Percentiles rank a stretch among this genome's conserved stretches.
Conservation (phyloP, 2,329 filamentous ascomycete species). For the Macrophomina phaseolina region DNA sequence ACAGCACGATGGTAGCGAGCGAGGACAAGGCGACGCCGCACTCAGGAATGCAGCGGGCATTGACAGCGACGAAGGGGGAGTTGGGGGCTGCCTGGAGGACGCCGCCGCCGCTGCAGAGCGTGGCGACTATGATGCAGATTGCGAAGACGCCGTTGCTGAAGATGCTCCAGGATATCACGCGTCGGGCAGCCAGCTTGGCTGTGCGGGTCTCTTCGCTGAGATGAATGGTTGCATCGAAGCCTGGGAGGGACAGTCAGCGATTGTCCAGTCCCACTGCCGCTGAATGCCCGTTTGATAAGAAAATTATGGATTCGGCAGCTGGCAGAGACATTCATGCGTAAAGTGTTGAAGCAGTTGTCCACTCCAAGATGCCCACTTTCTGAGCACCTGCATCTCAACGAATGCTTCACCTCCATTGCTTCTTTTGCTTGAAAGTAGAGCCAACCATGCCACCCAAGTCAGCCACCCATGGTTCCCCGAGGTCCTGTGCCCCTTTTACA, state of each 20-base stretch:
- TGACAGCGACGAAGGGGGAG: conserved; percentile 39
- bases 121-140: conserved; percentile 47
- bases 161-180: conserved; percentile 50
- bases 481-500: too few species aligned
- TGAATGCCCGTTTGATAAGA: too few species aligned
- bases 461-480: neutral
- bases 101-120: conserved; percentile 49
- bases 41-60: conserved; percentile 41
- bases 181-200: conserved; percentile 43
- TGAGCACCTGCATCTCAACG: too few species aligned
- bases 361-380: too few species aligned
- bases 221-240: conserved; percentile 54
- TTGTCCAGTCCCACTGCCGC: too few species aligned
- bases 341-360: too few species aligned
- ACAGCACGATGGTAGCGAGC: conserved; percentile 41
- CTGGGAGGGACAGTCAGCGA: conserved; percentile 32
- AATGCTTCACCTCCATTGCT: too few species aligned
- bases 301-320: too few species aligned
- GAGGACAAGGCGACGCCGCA: conserved; percentile 45
- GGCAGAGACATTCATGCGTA: too few species aligned
- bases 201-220: conserved; percentile 54
- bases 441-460: conserved; percentile 18
- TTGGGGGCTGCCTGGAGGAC: conserved; percentile 33
- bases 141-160: conserved; percentile 48
- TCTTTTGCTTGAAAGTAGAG: neutral